phyloP scores from a whole-genome alignment of 805 yeast species.

The Candida nitratophila region DNA sequence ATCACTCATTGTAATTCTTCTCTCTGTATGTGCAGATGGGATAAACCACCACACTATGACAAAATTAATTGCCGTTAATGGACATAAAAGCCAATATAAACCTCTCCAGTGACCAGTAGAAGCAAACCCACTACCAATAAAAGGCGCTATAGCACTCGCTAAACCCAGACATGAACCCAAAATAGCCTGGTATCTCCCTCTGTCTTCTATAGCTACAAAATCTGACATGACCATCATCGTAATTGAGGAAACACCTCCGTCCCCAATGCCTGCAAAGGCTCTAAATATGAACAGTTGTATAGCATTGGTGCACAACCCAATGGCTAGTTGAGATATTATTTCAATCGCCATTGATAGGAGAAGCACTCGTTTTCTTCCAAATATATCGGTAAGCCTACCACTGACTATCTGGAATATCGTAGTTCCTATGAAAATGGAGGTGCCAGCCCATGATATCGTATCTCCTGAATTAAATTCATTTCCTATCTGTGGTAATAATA shows the following conservation, averaged over 20 bases:
- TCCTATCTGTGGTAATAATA: constrained; percentile 43
- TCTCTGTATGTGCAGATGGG: constrained; percentile 28
- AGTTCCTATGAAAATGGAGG: constrained; percentile 44
- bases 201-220: constrained; percentile 41
- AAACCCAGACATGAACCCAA: constrained; percentile 43
- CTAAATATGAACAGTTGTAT: constrained; percentile 44
- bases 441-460: constrained; percentile 55
- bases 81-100: constrained; percentile 42
- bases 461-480: constrained; percentile 30
- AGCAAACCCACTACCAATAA: constrained; percentile 45
- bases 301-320: constrained; percentile 44
- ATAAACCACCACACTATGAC: constrained; percentile 22
- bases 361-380: constrained; percentile 42
- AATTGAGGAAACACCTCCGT: constrained; percentile 45
- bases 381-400: constrained; percentile 50
- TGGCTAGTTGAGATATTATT: constrained; percentile 38
- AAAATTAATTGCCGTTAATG: constrained; percentile 30
- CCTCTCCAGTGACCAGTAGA: constrained; percentile 39
- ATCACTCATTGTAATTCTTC: constrained; percentile 26
- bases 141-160: constrained; percentile 51
- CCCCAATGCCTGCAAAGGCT: constrained; percentile 51
- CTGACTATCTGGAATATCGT: constrained; percentile 45
- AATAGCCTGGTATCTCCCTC: constrained; percentile 54
- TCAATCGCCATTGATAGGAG: constrained; percentile 32
- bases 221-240: constrained; percentile 50